Evolutionary conservation across 768 basidiomycete species (phyloP), one percentile per base, ranked within the genome.

Genomic region (Russula dissimulans): DNA sequence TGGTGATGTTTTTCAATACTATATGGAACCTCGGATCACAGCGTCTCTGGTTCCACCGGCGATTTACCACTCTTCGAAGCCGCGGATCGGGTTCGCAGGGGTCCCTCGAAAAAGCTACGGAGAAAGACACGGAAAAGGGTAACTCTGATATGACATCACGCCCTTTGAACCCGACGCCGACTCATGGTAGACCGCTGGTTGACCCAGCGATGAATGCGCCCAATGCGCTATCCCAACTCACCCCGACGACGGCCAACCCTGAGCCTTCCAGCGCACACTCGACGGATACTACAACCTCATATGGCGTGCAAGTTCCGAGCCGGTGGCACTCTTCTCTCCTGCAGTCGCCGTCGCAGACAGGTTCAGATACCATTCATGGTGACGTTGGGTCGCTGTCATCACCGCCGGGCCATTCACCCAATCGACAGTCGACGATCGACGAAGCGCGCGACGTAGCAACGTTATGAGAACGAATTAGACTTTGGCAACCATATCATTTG

Each of bases 1-100:
- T 94, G 48, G 72, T 91, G 57, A 77, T 89, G 67, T 80, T 89
- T 69, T 65, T 86, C 67, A 91, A 90, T 67, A 73, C 84, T 46
- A 64, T 83, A 46, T 72, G 83, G 71, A 81, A 87, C 65, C 59
- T 66, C 38, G 65, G 63, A 32, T 48, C 64, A 43, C 67, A 75
- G 55, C 73, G 75, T 34, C 58, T 79, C 47, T 61, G 58, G 59
- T 62, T 67, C 10, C 71, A 70, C 22, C 58, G 42, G 47, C 59
- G 52, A 42, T 63, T 56, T 43, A 44, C 57, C 29, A 66, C n/a
- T 61, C 60, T 54, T 56, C 56, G 58, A 31, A 69, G 66, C 54
- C 69, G 66, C 38, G n/a, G 56, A 32, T 48, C 55, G 51, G 29
- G 7, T 54, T 45, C 57, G 65, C 12, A 64, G 67, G 59, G 51